These are phyloP conservation scores for Achlya hypogyna DNA, from an alignment of 352 stramenopile genomes.

Conservation along the genomic window DNA sequence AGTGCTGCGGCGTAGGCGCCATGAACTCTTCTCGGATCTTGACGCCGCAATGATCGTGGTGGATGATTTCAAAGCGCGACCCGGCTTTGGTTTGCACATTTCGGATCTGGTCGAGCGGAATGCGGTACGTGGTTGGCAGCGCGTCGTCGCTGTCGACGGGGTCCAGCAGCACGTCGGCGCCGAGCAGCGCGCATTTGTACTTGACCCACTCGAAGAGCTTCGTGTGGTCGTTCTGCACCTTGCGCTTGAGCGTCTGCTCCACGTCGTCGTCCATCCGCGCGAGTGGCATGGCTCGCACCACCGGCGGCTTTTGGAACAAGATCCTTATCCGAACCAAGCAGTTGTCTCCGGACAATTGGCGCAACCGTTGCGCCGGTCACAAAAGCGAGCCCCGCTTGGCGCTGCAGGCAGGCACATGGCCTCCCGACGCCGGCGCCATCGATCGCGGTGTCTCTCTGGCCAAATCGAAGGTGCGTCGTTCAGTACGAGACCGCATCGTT, in stretches of 20 bases:
- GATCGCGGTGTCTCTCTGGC: too few species aligned
- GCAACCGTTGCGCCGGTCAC: too few species aligned
- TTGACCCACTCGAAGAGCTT: conserved; percentile 59
- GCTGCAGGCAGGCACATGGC: too few species aligned
- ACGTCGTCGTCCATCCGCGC: not conserved
- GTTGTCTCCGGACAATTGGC: too few species aligned
- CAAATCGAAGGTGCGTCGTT: too few species aligned
- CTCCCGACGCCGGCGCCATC: too few species aligned
- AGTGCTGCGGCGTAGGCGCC: conserved; percentile 54
- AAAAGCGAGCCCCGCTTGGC: too few species aligned
- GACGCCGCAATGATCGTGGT: conserved; percentile 9
- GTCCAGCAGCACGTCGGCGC: conserved; percentile 29
- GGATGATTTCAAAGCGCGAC: conserved; percentile 43
- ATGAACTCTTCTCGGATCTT: conserved; percentile 48
- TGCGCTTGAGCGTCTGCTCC: conserved; percentile 36
- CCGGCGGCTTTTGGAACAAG: too few species aligned
- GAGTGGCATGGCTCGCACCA: not conserved
- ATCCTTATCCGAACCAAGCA: not conserved
- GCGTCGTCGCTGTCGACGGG: conserved; percentile 28
- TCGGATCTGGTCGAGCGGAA: conserved; percentile 28
- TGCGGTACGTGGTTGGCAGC: not conserved
- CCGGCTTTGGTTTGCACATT: conserved; percentile 53
- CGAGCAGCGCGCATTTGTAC: conserved; percentile 34
- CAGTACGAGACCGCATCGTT: too few species aligned
- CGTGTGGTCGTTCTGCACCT: conserved; percentile 44